Base-by-base conservation (phyloP, 148 eudicot species). In the Pouteria glomerata region DNA sequence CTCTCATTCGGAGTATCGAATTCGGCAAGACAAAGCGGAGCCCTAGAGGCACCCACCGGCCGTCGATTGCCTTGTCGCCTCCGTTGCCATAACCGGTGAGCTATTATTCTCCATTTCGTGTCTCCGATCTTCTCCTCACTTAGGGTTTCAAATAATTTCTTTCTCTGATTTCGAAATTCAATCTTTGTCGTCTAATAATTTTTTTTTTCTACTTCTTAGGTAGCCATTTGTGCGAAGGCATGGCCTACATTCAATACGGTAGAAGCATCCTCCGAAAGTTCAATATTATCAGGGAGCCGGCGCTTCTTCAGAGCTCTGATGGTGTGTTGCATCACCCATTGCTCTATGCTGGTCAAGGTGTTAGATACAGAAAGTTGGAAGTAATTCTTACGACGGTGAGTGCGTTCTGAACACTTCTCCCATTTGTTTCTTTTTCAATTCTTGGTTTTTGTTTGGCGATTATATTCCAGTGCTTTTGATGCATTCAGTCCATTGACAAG, bases 321-420 rank as follows among this genome's bases (percentile, higher is more conserved):
- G 29, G 47, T 35, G 82, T 78, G 24, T 68, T 86, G 59, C 85
- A 82, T 51, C 85, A 91, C 76, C 97, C 98, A 1, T 58, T 91
- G 50, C 68, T 87, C 8, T 85, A 73, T 76, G 83, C 90, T 34
- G 89, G 76, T 23, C 97, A 94, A 76, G 98, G 98, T 39, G 78
- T 91, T 56, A 78, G 98, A 57, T 94, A 83, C 63, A 80, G 97
- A 57, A 94, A 87, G 63, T 61, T 94, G 73, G 90, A 94, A 84
- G 91, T 91, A 50, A 91, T 94, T 77, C 89, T 95, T 60, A 95
- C 97, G 15, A 89, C 89, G 77, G 98, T 82, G n/a, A 63, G 73
- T 58, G 14, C 52, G 16, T 29, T 13, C 13, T 48, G 4, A 30
- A 10, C 26, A 18, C 21, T 50, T 11, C 18, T 19, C 14, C 14